Percentiles rank a stretch among this genome's conserved stretches.
Evolutionary conservation across 2,329 filamentous ascomycete genomes (phyloP).

Genomic region (Westerdykella ornata): DNA sequence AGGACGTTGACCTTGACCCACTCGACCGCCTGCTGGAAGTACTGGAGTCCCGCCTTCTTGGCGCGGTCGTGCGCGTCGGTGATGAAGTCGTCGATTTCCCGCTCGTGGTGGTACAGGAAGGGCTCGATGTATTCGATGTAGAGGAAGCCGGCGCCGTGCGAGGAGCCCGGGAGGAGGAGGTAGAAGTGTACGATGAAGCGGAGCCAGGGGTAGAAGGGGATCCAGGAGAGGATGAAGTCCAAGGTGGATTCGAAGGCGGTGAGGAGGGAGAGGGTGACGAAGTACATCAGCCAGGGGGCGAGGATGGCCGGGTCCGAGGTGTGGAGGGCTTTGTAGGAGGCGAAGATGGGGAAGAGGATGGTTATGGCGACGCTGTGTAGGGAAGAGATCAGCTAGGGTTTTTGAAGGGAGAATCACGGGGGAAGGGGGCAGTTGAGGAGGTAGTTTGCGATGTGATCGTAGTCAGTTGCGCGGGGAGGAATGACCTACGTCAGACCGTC

Average conservation of each 20-base stretch:
- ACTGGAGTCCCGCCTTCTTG: constrained; percentile 65
- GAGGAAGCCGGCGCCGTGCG: constrained; percentile 81
- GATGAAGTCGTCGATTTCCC: constrained; percentile 85
- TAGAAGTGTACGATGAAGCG: constrained; percentile 84
- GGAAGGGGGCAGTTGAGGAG: constrained; percentile 2
- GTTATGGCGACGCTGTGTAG: constrained; percentile 51
- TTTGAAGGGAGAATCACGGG: constrained; percentile 12
- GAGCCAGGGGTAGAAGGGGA: constrained; percentile 91
- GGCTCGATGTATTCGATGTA: constrained; percentile 84
- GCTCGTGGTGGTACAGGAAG: constrained; percentile 79
- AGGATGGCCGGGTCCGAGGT: constrained; percentile 82
- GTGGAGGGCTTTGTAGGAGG: constrained; percentile 95
- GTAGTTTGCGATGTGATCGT: constrained; percentile 9
- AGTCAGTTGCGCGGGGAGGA: constrained; percentile 19
- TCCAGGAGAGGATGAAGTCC: constrained; percentile 78
- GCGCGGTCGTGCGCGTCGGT: constrained; percentile 71
- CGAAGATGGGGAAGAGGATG: constrained; percentile 90
- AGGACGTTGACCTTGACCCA: constrained; percentile 67
- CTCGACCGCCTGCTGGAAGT: constrained; percentile 42
- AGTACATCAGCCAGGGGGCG: constrained; percentile 99
- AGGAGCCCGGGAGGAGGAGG: constrained; percentile 82
- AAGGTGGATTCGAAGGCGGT: constrained; percentile 81
- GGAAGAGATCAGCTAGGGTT: constrained; percentile 13
- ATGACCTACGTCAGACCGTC: constrained; percentile 34
- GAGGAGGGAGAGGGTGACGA: constrained; percentile 80